phyloP scores from a whole-genome alignment of 2,329 filamentous ascomycete species.

The Albifimbria verrucaria region DNA sequence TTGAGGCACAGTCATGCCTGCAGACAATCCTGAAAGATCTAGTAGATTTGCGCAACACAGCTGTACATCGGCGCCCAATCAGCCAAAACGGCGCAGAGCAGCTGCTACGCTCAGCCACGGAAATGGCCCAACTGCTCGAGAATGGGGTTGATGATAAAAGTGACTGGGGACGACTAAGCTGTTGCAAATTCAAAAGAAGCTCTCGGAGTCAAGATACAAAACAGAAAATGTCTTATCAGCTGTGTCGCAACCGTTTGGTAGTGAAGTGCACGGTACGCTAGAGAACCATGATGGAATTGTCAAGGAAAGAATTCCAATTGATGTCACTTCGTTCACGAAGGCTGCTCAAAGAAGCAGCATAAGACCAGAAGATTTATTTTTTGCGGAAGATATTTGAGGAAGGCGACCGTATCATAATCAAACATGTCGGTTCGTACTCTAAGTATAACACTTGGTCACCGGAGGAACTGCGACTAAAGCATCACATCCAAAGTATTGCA shows the following conservation, averaged over 20 bases:
- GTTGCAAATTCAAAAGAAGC: background rate
- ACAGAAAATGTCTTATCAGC: background rate
- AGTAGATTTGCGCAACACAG: background rate
- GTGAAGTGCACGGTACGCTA: background rate
- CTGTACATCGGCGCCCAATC: background rate
- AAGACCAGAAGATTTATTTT: no score
- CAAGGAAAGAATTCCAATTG: background rate
- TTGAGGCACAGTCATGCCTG: background rate
- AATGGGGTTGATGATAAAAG: background rate
- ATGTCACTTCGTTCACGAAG: background rate
- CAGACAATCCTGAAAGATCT: background rate
- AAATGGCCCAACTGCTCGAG: background rate
- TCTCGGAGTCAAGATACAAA: background rate
- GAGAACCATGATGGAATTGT: background rate
- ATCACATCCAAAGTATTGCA: no score
- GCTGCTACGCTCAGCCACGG: background rate
- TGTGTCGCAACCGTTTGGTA: background rate
- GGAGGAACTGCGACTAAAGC: no score
- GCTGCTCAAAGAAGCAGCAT: no score
- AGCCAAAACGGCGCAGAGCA: background rate
- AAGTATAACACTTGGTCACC: no score
- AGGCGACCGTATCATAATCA: no score
- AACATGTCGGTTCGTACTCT: no score
- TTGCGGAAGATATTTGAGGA: no score
- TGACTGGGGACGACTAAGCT: background rate